Evolutionary conservation across 1,284 basidiomycete genomes (phyloP), one percentile per base, ranked within the genome.

Genomic region (Sutorius eximius): DNA sequence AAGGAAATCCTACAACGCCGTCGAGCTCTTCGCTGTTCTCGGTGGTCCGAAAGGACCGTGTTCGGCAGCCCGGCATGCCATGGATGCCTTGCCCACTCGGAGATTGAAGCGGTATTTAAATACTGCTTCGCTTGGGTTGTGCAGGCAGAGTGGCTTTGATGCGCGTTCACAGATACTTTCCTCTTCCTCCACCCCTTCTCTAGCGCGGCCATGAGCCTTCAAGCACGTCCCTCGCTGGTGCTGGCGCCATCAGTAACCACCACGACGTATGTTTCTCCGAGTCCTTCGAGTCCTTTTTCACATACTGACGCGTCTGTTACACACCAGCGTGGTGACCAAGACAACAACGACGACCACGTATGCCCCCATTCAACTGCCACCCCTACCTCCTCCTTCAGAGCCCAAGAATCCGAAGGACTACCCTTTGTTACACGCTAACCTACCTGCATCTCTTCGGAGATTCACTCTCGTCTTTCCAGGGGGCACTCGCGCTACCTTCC

Each of bases 321-420:
- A 59, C 29, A 55, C 37, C 67, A 94, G 91, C 61, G 90, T 90
- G 70, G 88, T 86, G 69, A 94, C 86, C 58, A 93, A 86, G 48
- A 94, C 87, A 20, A 93, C 85, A 8, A 93, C 89, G 6, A 91
- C 89, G 2, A 92, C 90, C 2, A 84, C 86, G 20, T 91, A 92
- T 73, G 86, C 88, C 56, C 91, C 91, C 34, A 90, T 93, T 60
- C 84, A 82, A 47, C 70, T 92, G 16, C 89, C 87, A 27, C 73
- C 85, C 37, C 73, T 89, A 5, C 89, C 87, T 15, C 74, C 81
- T 4, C 88, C 86, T 13, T 73, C 79, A 9, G 81, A 84, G 15
- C 87, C 87, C n/a, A 86, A 86, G 62, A 87, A 91, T 67, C 78
- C 85, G 6, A 91, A 91, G 72, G 75, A 79, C 49, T 92, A 91